Base-by-base conservation (phyloP, 2,329 filamentous ascomycete species). In the Fusarium redolens region DNA sequence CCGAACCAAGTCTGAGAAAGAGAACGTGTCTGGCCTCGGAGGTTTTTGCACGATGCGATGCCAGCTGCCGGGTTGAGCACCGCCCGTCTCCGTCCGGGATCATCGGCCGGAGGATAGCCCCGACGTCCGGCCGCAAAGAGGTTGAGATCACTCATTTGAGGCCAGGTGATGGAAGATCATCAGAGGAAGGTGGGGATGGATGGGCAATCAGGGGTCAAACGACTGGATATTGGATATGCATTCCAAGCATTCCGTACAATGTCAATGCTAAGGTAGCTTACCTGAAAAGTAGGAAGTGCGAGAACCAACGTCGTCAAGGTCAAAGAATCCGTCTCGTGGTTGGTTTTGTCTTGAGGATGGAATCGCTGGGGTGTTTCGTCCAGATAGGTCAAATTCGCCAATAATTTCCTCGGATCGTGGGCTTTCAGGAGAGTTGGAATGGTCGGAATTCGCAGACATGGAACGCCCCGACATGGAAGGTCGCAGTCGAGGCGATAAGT, bases 371-470 rank as follows among this genome's bases (percentile, higher is more conserved):
- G 79, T 81, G 58, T 75, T 75, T 40, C 78, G 78, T 37, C 72
- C 76, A 41, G 80, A 81, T 25, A 65, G 48, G 17, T 67, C 68
- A 13, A 73, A 55, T 35, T 77, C 76, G 80, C 81, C 73, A 78
- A 80, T 62, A 35, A 41, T 41, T 41, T 79, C 79, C 50, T 79
- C 79, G 30, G 78, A 79, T 54, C 74, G 73, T 47, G 72, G 74
- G 55, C 77, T 79, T 59, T 76, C 61, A 65, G 74, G 75, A 28
- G 73, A 70, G 37, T 68, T 50, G 81, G 74, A 22, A 79, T 82
- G 72, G 48, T 86, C 84, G 44, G 86, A 86, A 17, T 85, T 86
- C 75, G 81, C 85, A 61, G 86, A 87, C 67, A 85, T 78, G 48
- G 81, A 83, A 61, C 84, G 84, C 55, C 81, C 80, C 28, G 83